Conservation (phyloP, 2,329 filamentous ascomycete genomes). For the Fusarium pilosicola region DNA sequence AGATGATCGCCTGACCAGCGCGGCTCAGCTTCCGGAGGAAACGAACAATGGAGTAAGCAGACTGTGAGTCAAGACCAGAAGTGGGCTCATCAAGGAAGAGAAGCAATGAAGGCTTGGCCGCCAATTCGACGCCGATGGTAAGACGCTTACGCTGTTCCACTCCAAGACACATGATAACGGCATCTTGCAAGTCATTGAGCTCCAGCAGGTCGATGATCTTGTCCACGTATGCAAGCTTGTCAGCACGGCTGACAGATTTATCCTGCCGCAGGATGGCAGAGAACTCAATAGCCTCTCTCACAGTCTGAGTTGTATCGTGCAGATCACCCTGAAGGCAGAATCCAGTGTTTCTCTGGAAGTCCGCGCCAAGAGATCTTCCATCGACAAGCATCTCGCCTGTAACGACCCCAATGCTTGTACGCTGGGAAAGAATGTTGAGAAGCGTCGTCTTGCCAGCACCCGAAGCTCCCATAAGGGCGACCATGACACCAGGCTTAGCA, state of each 20-base stretch:
- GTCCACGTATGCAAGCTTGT: slow-evolving; percentile 74
- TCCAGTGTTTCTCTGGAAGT: slow-evolving; percentile 82
- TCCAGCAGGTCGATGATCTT: slow-evolving; percentile 72
- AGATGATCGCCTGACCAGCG: slow-evolving; percentile 66
- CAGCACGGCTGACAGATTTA: slow-evolving; percentile 61
- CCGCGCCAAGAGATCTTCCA: slow-evolving; percentile 71
- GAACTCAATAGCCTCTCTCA: slow-evolving; percentile 72
- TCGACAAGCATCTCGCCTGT: slow-evolving; percentile 81
- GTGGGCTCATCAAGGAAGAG: slow-evolving; percentile 71
- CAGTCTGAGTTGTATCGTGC: slow-evolving; percentile 70
- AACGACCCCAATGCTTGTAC: slow-evolving; percentile 78
- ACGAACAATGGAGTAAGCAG: slow-evolving; percentile 67
- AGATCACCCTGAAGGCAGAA: slow-evolving; percentile 72
- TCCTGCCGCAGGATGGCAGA: slow-evolving; percentile 71
- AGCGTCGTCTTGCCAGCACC: slow-evolving; percentile 88
- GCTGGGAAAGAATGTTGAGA: slow-evolving; percentile 78
- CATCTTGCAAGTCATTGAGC: slow-evolving; percentile 70
- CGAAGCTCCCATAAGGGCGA: slow-evolving; percentile 83
- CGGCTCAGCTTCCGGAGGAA: slow-evolving; percentile 68
- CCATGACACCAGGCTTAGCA: slow-evolving; percentile 81
- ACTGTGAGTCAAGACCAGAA: slow-evolving; percentile 65
- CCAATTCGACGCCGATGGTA: slow-evolving; percentile 63
- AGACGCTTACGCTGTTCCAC: slow-evolving; percentile 65
- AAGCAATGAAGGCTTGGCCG: slow-evolving; percentile 65
- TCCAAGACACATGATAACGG: slow-evolving; percentile 67